Conservation (phyloP, 2,329 filamentous ascomycete species). For the Penicillium sp. region DNA sequence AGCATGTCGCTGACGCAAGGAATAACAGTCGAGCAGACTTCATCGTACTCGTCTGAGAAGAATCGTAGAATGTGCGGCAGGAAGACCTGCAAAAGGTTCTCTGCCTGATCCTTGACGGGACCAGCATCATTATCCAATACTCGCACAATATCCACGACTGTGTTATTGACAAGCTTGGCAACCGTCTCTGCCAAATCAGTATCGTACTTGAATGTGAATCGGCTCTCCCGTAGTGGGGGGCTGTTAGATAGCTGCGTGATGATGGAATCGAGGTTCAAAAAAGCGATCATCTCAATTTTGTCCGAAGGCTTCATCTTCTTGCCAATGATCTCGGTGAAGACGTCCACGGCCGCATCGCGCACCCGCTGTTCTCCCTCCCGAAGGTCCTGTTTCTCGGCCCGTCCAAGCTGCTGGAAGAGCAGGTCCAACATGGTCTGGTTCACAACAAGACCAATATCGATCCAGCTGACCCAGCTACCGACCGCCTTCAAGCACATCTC, state of each 20-base stretch:
- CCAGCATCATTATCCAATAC: conserved; percentile 69
- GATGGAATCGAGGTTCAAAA: conserved; percentile 83
- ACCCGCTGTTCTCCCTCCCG: conserved; percentile 75
- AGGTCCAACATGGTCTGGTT: conserved; percentile 83
- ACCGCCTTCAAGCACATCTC: conserved; percentile 90
- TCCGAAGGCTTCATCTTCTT: conserved; percentile 97
- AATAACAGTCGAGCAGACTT: conserved; percentile 94
- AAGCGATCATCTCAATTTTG: conserved; percentile 90
- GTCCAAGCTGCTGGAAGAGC: conserved; percentile 84
- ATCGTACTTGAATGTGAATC: conserved; percentile 84
- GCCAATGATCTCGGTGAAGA: conserved; percentile 90
- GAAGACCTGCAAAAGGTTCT: conserved; percentile 75
- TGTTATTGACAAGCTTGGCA: conserved; percentile 91
- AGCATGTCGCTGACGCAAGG: conserved; percentile 89
- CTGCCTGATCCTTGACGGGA: conserved; percentile 69
- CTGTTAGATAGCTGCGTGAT: conserved; percentile 82
- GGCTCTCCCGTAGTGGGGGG: conserved; percentile 73
- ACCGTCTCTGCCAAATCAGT: conserved; percentile 93
- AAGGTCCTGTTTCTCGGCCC: conserved; percentile 60
- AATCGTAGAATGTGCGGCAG: conserved; percentile 85
- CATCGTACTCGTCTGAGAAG: conserved; percentile 97
- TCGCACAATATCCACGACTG: conserved; percentile 80
- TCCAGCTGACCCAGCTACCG: conserved; percentile 98
- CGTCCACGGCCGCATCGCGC: conserved; percentile 87
- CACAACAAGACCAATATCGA: conserved; percentile 90